Conservation (phyloP, 148 eudicot genomes). For the Pharnaceum exiguum region DNA sequence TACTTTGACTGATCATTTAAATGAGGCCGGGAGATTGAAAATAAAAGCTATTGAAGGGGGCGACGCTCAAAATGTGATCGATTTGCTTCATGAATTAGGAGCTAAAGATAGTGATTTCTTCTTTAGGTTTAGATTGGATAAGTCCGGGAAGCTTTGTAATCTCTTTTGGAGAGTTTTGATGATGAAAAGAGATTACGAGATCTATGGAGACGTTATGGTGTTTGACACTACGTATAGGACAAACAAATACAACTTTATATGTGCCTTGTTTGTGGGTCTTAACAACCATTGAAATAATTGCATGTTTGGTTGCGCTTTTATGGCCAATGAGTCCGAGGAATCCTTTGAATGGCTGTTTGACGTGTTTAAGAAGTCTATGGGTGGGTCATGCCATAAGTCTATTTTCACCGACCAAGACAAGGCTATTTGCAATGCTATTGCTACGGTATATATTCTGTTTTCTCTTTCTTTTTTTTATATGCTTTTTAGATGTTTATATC, state of each 20-base stretch:
- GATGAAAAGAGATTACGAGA: neutral
- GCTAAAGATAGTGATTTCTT: neutral
- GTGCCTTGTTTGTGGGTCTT: neutral
- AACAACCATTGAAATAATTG: neutral
- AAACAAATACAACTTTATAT: neutral
- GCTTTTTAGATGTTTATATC: no score
- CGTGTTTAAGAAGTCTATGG: neutral
- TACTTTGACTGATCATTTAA: neutral
- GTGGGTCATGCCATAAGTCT: neutral
- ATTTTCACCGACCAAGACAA: slow-evolving; percentile 1
- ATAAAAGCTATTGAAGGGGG: neutral
- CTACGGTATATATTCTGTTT: neutral
- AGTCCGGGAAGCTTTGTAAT: neutral
- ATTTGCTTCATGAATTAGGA: neutral
- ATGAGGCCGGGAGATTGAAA: neutral
- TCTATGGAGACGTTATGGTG: neutral
- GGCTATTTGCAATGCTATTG: neutral
- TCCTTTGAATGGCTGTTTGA: neutral
- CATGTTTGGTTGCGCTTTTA: neutral
- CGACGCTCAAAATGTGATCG: neutral
- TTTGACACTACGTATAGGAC: neutral
- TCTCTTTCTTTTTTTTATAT: no score
- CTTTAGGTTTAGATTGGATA: neutral
- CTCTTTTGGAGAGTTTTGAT: neutral
- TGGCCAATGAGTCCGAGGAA: neutral